Evolutionary conservation across 129 eudicot species (phyloP).

Genomic region (Dittrichia graveolens): DNA sequence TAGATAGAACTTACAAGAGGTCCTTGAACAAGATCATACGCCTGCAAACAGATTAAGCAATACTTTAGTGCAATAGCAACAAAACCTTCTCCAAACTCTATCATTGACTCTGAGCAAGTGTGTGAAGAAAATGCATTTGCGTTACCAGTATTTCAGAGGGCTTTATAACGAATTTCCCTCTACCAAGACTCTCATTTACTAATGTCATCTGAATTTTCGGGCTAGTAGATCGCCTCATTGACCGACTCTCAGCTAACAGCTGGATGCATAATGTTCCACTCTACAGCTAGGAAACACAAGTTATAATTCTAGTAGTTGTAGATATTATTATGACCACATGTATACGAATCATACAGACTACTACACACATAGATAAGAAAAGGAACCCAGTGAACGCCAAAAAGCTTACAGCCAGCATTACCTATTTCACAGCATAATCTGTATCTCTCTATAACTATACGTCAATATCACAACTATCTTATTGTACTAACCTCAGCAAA

Average conservation of each 20-base stretch:
- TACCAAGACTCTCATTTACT: slow-evolving; percentile 54
- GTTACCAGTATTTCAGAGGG: slow-evolving; percentile 85
- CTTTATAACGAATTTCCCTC: slow-evolving; percentile 36
- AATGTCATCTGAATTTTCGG: slow-evolving; percentile 50
- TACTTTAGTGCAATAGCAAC: slow-evolving; percentile 24
- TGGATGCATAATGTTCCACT: slow-evolving; percentile 38
- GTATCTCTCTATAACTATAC: not conserved
- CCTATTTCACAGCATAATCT: not conserved
- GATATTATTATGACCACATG: not conserved
- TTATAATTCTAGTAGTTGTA: slow-evolving; percentile 29
- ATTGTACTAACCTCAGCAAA: slow-evolving; percentile 19
- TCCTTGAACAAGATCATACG: slow-evolving; percentile 95
- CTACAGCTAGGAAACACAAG: slow-evolving; percentile 46
- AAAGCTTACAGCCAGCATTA: not conserved
- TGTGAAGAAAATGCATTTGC: slow-evolving; percentile 5
- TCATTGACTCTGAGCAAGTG: not conserved
- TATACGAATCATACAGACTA: not conserved
- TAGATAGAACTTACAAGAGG: slow-evolving; percentile 63
- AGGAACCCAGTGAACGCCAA: not conserved
- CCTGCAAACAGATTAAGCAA: slow-evolving; percentile 55
- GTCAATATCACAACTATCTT: slow-evolving; percentile 6
- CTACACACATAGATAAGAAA: not conserved
- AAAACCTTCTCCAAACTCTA: slow-evolving; percentile 17
- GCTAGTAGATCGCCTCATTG: slow-evolving; percentile 39
- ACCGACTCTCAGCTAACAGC: slow-evolving; percentile 35